Evolutionary conservation across 805 yeast species (phyloP), one percentile per base, ranked within the genome.

Genomic region (Cyberlindnera japonica): DNA sequence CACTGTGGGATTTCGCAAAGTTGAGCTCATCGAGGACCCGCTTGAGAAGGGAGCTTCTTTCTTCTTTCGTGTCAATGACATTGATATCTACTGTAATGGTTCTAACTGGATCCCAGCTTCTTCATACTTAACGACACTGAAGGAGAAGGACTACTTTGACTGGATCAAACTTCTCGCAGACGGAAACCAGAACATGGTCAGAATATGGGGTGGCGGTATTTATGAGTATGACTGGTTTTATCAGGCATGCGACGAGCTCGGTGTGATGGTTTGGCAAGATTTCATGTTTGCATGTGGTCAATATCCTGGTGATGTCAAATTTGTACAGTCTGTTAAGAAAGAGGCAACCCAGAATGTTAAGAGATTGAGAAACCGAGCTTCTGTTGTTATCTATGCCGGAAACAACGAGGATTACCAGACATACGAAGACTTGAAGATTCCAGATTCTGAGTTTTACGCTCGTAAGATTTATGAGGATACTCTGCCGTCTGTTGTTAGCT

Each of bases 271-370:
- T 8, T 75, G 78, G 77, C 79, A 75, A 39, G 80, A 75, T 49
- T 72, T 74, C 51, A 68, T 74, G 77, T 74, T 75, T 61, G 79
- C 75, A 3, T 74, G 80, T 58, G 79, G 77, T 1, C 73, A 68
- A 35, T 75, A 75, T 44, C 79, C 79, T 4, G 71, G 63, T 5
- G 61, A 69, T 45, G 51, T 52, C 3, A 56, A 50, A 11, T 71
- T 71, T 43, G 48, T 63, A 17, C 53, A 51, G 5, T 54, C 51
- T 31, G 73, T 75, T 4, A 26, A 47, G 9, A 41, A 48, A 11
- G 80, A 74, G 45, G 65, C 62, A 1, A 49, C 41, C 15, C 55
- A 59, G 37, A 76, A 72, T 44, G 51, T 74, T 27, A 53, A 47
- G 33, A 48, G 79, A 37, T 49, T 74, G 38, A 55, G 75, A 46